phyloP scores from a whole-genome alignment of 345 rosid species.

The Viola odorata region DNA sequence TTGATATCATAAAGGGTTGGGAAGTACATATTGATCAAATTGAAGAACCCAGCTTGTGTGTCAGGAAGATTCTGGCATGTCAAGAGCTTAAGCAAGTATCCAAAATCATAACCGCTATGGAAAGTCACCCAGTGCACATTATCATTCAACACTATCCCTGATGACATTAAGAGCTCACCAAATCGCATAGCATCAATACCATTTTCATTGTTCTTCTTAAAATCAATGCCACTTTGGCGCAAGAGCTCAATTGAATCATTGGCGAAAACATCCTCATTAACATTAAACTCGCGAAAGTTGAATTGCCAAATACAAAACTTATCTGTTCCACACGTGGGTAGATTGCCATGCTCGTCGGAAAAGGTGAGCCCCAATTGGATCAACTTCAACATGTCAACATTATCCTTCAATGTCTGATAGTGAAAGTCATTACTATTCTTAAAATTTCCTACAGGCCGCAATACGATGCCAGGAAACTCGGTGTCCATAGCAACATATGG shows the following conservation, averaged over 20 bases:
- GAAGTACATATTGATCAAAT: conserved; percentile 46
- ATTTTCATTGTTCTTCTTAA: conserved; percentile 42
- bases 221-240: conserved; percentile 58
- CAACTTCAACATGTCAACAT: conserved; percentile 66
- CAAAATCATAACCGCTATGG: conserved; percentile 77
- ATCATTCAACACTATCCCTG: conserved; percentile 68
- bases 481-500: conserved; percentile 77
- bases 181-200: conserved; percentile 51
- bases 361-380: conserved; percentile 74
- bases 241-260: conserved; percentile 60
- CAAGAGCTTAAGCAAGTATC: conserved; percentile 64
- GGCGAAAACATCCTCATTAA: conserved; percentile 47
- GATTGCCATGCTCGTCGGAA: conserved; percentile 56
- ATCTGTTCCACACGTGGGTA: conserved; percentile 58
- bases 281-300: conserved; percentile 63
- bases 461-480: conserved; percentile 69
- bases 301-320: conserved; percentile 70
- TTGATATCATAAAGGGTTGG: conserved; percentile 63
- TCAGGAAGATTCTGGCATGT: conserved; percentile 57
- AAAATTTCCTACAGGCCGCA: conserved; percentile 45
- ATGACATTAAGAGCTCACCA: conserved; percentile 64
- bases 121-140: conserved; percentile 74
- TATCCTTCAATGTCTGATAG: conserved; percentile 52
- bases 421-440: conserved; percentile 44
- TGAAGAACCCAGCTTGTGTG: conserved; percentile 42